Evolutionary conservation across 768 basidiomycete species (phyloP), one percentile per base, ranked within the genome.

Genomic region (Tylopilus sp.): DNA sequence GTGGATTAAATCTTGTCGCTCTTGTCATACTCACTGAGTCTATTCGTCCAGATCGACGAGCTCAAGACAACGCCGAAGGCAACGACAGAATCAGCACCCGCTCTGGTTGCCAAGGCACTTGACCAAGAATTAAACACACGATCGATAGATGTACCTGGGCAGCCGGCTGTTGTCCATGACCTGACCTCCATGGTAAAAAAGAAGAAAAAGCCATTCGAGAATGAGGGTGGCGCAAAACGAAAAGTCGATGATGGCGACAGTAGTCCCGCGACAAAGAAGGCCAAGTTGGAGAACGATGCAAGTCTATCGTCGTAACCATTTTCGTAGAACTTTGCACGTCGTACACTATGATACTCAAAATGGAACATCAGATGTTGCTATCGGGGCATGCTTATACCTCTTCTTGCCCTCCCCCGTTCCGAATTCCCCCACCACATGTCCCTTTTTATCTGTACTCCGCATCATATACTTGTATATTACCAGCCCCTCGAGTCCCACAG

Each of bases 401-500:
- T 82, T 89, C 71, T 86, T 86, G 0, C 79, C 82, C 40, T 74
- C 72, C 2, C 83, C 89, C 2, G 68, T 67, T 15, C 89, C 92
- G 68, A 93, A 95, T 62, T 97, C 95, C 6, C 82, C 81, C 8
- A 86, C 91, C n/a, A 89, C 71, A 62, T 97, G 94, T 10, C 95
- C 97, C 44, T 70, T 75, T 40, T 75, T 75, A 43, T 73, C 84
- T 59, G 75, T 82, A 69, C 93, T 94, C 70, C 80, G 75, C 72
- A 98, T 71, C 75, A 93, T 83, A 69, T 98, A 99, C 73, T 98
- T 98, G 77, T 99, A 98, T 51, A 86, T 97, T 36, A 94, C 88
- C 57, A 97, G 74, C 2, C 93, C 93, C 57, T 98, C 91, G 47
- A 98, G 75, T 0, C 95, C 95, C 1, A 98, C 95, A 0, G 97